These are phyloP conservation scores for Didymella arachidicola DNA, from an alignment of 2,329 filamentous ascomycete genomes.

Conservation along the genomic window DNA sequence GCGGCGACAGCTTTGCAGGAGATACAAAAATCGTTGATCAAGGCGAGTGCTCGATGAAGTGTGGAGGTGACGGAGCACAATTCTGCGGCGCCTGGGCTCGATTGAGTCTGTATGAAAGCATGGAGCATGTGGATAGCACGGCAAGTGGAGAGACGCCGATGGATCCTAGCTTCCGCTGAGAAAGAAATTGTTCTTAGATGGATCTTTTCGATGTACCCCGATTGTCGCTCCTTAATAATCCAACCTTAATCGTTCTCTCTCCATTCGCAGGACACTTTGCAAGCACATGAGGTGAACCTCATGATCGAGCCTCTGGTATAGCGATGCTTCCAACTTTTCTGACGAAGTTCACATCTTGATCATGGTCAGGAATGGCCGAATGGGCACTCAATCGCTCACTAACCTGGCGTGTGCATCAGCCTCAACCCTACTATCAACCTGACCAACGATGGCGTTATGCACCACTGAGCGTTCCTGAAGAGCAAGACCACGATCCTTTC, in stretches of 20 bases:
- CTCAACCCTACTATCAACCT: no score
- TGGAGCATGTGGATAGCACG: conserved; percentile 19
- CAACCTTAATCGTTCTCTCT: background rate
- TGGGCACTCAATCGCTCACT: no score
- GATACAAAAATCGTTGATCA: conserved; percentile 22
- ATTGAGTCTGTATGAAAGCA: conserved; percentile 49
- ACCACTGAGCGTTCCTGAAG: no score
- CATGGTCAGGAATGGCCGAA: no score
- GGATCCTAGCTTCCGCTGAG: conserved; percentile 5
- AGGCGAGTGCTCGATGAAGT: conserved; percentile 29
- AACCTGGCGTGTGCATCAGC: no score
- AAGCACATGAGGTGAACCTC: no score
- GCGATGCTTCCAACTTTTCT: no score
- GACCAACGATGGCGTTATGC: no score
- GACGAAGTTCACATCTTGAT: no score
- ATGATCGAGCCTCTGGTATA: no score
- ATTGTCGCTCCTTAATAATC: background rate
- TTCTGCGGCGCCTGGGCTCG: conserved; percentile 32
- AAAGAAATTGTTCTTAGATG: background rate
- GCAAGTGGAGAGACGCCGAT: conserved; percentile 10
- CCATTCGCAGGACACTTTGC: no score
- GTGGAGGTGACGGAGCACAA: conserved; percentile 25
- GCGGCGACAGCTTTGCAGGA: conserved; percentile 23
- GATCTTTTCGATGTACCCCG: background rate
- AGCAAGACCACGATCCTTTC: no score